phyloP scores from a whole-genome alignment of 352 stramenopile genomes.

The Pythium plurisporium region DNA sequence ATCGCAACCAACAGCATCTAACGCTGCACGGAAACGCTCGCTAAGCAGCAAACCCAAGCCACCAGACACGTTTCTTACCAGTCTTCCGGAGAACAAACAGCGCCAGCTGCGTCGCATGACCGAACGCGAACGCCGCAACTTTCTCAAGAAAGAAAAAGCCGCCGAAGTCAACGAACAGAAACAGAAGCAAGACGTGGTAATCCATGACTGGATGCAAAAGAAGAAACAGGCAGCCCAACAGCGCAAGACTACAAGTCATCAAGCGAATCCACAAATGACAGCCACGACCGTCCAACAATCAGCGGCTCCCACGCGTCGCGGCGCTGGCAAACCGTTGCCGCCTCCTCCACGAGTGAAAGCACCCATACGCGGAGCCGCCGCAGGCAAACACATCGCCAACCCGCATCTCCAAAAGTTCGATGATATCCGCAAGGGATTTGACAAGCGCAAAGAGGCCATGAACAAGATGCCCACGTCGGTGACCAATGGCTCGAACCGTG shows the following conservation, averaged over 20 bases:
- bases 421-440: constrained; percentile 57
- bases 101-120: constrained; percentile 58
- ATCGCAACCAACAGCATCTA: constrained; percentile 10
- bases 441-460: constrained; percentile 48
- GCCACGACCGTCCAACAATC: neutral
- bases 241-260: constrained; percentile 36
- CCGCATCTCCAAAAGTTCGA: constrained; percentile 60
- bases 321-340: constrained; percentile 21
- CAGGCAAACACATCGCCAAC: constrained; percentile 52
- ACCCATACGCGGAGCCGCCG: constrained; percentile 39
- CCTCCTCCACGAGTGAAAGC: constrained; percentile 40
- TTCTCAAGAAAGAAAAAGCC: constrained; percentile 58
- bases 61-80: constrained; percentile 52
- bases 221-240: constrained; percentile 57
- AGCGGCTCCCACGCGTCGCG: constrained; percentile 1
- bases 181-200: constrained; percentile 65
- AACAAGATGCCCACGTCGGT: constrained; percentile 29
- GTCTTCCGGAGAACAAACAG: constrained; percentile 55
- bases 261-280: constrained; percentile 3
- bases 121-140: constrained; percentile 51
- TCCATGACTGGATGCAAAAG: constrained; percentile 69
- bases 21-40: constrained; percentile 29
- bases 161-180: constrained; percentile 27
- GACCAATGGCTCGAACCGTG: constrained; percentile 18
- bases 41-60: constrained; percentile 24